Conservation (phyloP, 176 grass and related monocot species). For the Panicum miliaceum region DNA sequence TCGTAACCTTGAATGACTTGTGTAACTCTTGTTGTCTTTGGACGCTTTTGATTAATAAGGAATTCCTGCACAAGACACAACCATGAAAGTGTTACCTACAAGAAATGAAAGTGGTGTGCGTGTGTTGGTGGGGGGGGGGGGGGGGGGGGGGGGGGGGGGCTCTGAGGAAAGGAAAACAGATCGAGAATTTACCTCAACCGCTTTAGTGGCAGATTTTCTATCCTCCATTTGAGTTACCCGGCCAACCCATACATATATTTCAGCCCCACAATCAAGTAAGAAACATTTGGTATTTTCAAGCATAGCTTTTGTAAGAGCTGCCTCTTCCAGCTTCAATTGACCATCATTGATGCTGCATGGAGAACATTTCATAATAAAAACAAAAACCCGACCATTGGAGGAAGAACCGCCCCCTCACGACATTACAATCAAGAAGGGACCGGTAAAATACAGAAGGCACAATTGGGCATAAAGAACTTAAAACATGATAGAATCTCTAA, state of each 20-base stretch:
- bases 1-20: constrained; percentile 96
- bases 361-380: constrained; percentile 38
- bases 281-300: constrained; percentile 93
- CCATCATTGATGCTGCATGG: constrained; percentile 78
- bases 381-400: too few species aligned
- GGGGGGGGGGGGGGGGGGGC: too few species aligned
- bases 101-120: not conserved
- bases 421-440: too few species aligned
- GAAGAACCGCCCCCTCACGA: too few species aligned
- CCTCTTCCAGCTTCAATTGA: constrained; percentile 85
- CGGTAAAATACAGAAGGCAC: constrained; percentile 3
- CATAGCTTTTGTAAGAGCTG: constrained; percentile 69
- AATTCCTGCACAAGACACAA: constrained; percentile 71
- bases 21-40: constrained; percentile 80
- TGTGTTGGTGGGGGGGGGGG: too few species aligned
- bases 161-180: constrained; percentile 8
- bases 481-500: not conserved
- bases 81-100: constrained; percentile 16
- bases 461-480: not conserved
- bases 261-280: constrained; percentile 87
- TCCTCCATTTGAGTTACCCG: constrained; percentile 90
- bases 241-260: constrained; percentile 96
- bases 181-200: constrained; percentile 71
- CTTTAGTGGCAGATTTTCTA: constrained; percentile 88
- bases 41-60: constrained; percentile 73